Percentiles rank a stretch among this genome's conserved stretches.
phyloP scores from a whole-genome alignment of 371 early-diverging fungal genomes.

The Rhizopus arrhizus region DNA sequence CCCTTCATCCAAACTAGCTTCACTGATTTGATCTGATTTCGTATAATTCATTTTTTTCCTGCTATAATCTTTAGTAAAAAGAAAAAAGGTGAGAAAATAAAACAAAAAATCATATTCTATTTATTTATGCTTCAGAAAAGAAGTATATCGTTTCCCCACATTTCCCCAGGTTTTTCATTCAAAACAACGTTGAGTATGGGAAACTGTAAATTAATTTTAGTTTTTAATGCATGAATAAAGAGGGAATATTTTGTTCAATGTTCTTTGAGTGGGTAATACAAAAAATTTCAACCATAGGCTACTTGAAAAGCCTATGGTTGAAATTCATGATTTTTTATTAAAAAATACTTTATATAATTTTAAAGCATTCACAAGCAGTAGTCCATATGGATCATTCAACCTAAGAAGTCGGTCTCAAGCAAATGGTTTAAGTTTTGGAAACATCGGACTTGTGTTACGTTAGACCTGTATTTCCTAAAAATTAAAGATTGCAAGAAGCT shows the following conservation, averaged over 20 bases:
- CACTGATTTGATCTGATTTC: constrained; percentile 1
- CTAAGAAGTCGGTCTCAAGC: too few relatives aligned
- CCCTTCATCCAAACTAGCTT: constrained; percentile 4
- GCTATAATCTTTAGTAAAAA: background rate
- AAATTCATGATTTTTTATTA: too few relatives aligned
- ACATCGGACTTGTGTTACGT: too few relatives aligned
- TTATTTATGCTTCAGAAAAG: constrained; percentile 4
- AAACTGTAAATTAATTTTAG: background rate
- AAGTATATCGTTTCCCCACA: constrained; percentile 19
- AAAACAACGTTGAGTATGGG: constrained; percentile 5
- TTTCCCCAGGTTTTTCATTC: constrained; percentile 21
- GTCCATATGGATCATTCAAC: too few relatives aligned
- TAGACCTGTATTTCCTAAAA: too few relatives aligned
- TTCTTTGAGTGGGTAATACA: too few relatives aligned
- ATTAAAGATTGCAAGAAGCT: too few relatives aligned
- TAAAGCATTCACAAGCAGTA: too few relatives aligned
- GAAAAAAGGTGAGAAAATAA: background rate
- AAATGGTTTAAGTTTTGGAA: too few relatives aligned
- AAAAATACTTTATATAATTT: too few relatives aligned
- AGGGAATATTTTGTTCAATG: background rate
- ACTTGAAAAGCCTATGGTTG: too few relatives aligned
- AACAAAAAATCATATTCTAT: background rate
- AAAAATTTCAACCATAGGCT: too few relatives aligned
- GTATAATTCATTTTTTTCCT: background rate
- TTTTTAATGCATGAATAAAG: background rate